phyloP scores from a whole-genome alignment of 371 early-diverging fungal genomes.

The Batkoa obscura region DNA sequence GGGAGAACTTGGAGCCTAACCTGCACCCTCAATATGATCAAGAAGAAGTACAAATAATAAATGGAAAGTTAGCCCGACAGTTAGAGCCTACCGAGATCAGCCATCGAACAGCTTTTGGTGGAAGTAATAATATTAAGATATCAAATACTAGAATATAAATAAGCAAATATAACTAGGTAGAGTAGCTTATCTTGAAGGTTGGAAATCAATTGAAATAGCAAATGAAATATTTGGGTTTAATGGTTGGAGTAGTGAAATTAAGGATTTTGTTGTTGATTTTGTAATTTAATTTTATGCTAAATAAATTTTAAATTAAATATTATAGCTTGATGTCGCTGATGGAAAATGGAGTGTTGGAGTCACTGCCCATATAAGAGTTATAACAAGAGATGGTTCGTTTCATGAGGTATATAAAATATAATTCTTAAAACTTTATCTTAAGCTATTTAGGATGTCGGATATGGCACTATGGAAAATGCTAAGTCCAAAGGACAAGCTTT shows the following conservation, averaged over 20 bases:
- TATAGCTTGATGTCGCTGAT: constrained; percentile 20
- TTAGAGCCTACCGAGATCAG: no score
- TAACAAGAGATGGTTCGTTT: constrained; percentile 80
- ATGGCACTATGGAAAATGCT: constrained; percentile 69
- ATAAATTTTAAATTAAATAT: constrained; percentile 10
- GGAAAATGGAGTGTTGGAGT: constrained; percentile 52
- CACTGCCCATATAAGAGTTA: constrained; percentile 65
- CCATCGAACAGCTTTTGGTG: neutral
- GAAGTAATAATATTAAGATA: neutral
- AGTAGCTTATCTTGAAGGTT: constrained; percentile 76
- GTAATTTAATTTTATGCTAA: constrained; percentile 19
- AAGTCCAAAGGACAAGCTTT: constrained; percentile 61
- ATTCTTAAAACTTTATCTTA: neutral
- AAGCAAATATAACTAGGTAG: neutral
- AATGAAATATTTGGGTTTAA: constrained; percentile 96
- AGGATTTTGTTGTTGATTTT: constrained; percentile 59
- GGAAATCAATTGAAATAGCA: constrained; percentile 73
- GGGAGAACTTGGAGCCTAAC: no score
- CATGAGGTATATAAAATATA: constrained; percentile 49
- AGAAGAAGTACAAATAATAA: no score
- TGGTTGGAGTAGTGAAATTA: constrained; percentile 85
- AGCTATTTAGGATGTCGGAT: constrained; percentile 56
- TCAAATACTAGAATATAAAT: neutral
- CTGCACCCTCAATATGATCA: no score
- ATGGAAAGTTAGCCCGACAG: no score